Evolutionary conservation across 345 rosid species (phyloP).

Genomic region (Barbarea vulgaris): DNA sequence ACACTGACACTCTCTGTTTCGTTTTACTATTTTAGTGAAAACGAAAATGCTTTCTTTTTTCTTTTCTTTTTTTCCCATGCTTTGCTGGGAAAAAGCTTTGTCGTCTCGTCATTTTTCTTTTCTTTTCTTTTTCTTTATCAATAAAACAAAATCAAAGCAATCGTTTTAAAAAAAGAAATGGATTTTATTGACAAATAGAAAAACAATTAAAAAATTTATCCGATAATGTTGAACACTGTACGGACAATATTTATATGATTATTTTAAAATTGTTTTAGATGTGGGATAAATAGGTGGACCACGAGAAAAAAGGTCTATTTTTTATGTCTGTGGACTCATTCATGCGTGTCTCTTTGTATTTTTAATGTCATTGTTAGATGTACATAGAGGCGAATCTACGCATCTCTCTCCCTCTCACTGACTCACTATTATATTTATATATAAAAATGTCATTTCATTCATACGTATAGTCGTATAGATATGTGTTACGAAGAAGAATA

Average conservation of each 20-base stretch:
- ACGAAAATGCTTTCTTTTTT: conserved; percentile 7
- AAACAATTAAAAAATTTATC: background rate
- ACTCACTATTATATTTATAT: background rate
- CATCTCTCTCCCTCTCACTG: background rate
- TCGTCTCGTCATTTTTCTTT: conserved; percentile 37
- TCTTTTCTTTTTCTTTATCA: background rate
- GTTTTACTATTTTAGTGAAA: conserved; percentile 32
- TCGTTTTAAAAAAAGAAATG: background rate
- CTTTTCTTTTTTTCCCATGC: conserved; percentile 22
- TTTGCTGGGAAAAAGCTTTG: conserved; percentile 36
- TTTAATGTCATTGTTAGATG: conserved; percentile 28
- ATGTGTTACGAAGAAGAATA: background rate
- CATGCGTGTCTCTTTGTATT: conserved; percentile 39
- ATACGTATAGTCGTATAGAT: conserved; percentile 17
- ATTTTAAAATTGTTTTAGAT: conserved; percentile 12
- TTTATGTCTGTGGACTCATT: conserved; percentile 31
- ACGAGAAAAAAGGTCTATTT: conserved; percentile 26
- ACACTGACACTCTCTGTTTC: conserved; percentile 6
- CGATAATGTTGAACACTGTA: conserved; percentile 43
- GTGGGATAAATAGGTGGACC: conserved; percentile 46
- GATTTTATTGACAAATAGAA: background rate
- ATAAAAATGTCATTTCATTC: background rate
- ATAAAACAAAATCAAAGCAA: conserved; percentile 1
- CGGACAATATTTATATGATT: conserved; percentile 45
- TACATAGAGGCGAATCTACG: conserved; percentile 32